phyloP scores from a whole-genome alignment of 2,329 filamentous ascomycete genomes.

The Epichloe hybrida region DNA sequence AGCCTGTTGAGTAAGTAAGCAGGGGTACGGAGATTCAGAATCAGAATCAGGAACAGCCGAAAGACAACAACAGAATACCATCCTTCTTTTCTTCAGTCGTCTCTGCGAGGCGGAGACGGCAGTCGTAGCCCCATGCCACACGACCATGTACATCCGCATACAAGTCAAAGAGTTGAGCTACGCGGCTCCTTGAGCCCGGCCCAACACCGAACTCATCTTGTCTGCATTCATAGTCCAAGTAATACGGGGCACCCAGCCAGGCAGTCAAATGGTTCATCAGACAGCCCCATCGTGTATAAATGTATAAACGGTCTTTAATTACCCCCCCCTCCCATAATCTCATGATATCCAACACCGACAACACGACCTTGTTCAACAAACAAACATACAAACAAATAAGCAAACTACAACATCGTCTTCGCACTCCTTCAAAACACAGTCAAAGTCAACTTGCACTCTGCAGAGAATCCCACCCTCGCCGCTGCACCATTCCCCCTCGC shows the following conservation, averaged over 20 bases:
- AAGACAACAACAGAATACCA: too few relatives aligned
- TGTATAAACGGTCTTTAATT: neutral
- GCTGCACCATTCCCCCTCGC: constrained; percentile 16
- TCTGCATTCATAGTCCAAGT: too few relatives aligned
- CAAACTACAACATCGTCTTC: too few relatives aligned
- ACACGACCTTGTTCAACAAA: neutral
- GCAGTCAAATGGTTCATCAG: neutral
- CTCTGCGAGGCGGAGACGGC: too few relatives aligned
- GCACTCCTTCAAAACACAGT: neutral
- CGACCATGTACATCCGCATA: neutral
- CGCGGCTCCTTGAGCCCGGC: neutral
- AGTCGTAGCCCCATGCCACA: neutral
- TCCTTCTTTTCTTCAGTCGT: neutral
- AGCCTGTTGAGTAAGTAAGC: constrained; percentile 10
- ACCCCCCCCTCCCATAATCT: accelerated
- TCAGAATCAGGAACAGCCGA: neutral
- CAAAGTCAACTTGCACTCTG: constrained; percentile 14
- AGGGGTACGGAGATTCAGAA: neutral
- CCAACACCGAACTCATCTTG: too few relatives aligned
- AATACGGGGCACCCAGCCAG: too few relatives aligned
- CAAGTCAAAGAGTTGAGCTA: neutral
- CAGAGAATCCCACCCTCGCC: constrained; percentile 15
- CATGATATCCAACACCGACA: neutral
- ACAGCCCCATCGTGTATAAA: neutral
- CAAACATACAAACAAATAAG: neutral